Conservation (phyloP, 2,329 filamentous ascomycete genomes). For the Neopestalotiopsis sp. region DNA sequence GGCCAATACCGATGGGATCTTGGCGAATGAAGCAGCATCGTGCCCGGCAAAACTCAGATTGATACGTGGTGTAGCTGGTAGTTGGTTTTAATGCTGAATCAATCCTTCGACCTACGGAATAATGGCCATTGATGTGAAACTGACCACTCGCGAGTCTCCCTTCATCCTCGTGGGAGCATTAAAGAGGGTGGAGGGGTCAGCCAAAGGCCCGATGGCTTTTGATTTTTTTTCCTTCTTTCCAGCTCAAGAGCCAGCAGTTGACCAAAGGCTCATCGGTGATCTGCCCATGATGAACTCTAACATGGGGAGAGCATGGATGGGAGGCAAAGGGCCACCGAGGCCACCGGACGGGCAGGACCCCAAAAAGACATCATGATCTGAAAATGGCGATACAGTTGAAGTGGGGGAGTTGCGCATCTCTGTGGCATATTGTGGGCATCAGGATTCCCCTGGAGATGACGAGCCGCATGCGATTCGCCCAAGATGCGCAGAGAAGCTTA, state of each 20-base stretch:
- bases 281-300: conserved; percentile 1
- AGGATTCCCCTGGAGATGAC: conserved; percentile 11
- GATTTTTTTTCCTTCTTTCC: neutral
- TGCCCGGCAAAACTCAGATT: neutral
- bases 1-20: conserved; percentile 15
- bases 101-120: neutral
- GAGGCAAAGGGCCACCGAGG: neutral
- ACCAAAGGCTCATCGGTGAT: neutral
- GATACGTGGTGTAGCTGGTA: neutral
- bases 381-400: neutral
- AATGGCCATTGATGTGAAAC: neutral
- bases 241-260: neutral
- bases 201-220: no score
- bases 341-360: neutral
- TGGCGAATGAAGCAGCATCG: conserved; percentile 17
- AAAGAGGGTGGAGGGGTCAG: neutral
- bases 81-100: neutral
- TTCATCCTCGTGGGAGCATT: neutral
- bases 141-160: neutral
- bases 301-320: neutral
- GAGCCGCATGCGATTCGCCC: conserved; percentile 16
- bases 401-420: neutral
- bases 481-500: conserved; percentile 6
- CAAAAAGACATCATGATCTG: neutral
- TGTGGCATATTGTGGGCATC: neutral